Conservation (phyloP, 352 stramenopile genomes). For the Phytophthora capsici region DNA sequence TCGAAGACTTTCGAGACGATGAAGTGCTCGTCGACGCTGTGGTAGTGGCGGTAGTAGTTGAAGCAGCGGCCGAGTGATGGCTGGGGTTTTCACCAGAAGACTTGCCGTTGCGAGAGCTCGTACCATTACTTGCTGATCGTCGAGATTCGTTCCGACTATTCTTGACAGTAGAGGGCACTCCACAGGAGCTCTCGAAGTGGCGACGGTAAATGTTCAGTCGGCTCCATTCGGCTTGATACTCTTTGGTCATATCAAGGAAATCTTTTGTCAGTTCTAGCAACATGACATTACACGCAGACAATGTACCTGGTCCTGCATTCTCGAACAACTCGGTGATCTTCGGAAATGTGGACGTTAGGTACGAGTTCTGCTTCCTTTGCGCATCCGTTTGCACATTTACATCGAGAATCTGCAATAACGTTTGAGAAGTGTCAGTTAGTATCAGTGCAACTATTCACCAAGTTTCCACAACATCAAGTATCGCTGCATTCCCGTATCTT, state of each 20-base stretch:
- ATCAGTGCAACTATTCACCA: neutral
- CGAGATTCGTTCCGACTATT: conserved; percentile 35
- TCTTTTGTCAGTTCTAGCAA: neutral
- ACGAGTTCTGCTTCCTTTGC: conserved; percentile 72
- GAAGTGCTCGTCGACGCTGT: conserved; percentile 25
- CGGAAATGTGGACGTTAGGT: conserved; percentile 58
- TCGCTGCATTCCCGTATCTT: conserved; percentile 8
- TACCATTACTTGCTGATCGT: conserved; percentile 19
- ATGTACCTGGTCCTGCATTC: conserved; percentile 59
- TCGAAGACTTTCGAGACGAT: conserved; percentile 22
- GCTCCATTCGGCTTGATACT: conserved; percentile 76
- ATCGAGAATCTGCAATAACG: conserved; percentile 60
- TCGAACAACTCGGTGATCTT: conserved; percentile 75
- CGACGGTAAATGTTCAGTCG: conserved; percentile 79
- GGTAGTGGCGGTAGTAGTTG: conserved; percentile 16
- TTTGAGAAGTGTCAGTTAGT: conserved; percentile 8
- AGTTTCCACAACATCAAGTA: neutral
- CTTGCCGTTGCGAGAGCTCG: conserved; percentile 20
- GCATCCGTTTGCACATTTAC: conserved; percentile 73
- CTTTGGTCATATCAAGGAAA: conserved; percentile 26
- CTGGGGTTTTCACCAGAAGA: conserved; percentile 12
- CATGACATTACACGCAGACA: neutral
- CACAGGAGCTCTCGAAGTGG: conserved; percentile 82
- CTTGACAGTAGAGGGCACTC: conserved; percentile 58
- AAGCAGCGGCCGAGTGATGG: conserved; percentile 33